Evolutionary conservation across 2,329 filamentous ascomycete genomes (phyloP).

Genomic region (Colletotrichum ledebouriae): DNA sequence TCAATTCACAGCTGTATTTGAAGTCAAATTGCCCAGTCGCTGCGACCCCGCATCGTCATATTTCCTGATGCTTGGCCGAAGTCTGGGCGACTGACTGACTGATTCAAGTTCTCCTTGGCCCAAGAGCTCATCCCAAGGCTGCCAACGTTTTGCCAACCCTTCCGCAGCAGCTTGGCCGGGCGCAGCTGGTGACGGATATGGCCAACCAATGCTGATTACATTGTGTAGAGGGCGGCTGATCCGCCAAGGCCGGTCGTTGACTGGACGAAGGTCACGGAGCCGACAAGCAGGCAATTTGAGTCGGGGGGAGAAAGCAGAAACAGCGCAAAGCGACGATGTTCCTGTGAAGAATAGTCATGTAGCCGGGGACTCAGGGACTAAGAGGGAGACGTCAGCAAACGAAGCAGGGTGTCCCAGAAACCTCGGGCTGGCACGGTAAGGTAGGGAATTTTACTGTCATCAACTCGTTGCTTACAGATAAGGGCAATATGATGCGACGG

Average conservation of each 20-base stretch:
- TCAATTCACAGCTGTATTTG: background rate
- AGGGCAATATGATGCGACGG: background rate
- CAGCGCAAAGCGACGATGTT: conserved; percentile 1
- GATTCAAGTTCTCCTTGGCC: conserved; percentile 14
- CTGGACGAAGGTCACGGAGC: background rate
- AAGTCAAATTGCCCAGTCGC: background rate
- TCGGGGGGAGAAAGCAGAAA: background rate
- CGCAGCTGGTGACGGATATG: conserved; percentile 12
- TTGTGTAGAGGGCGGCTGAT: background rate
- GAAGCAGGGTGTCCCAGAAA: conserved; percentile 4
- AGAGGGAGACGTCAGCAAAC: conserved; percentile 3
- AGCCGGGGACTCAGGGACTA: background rate
- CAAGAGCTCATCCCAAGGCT: background rate
- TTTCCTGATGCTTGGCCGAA: conserved; percentile 15
- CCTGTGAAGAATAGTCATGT: background rate
- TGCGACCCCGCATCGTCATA: background rate
- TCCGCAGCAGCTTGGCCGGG: conserved; percentile 39
- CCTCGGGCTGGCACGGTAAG: background rate
- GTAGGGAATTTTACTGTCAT: conserved; percentile 15
- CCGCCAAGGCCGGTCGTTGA: background rate
- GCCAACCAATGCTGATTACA: background rate
- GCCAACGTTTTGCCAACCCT: conserved; percentile 36
- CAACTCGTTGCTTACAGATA: conserved; percentile 24
- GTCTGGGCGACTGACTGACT: background rate
- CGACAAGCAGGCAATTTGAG: conserved; percentile 9